Evolutionary conservation across 257 asterid genomes (phyloP).

Genomic region (Solanum pinnatisectum): DNA sequence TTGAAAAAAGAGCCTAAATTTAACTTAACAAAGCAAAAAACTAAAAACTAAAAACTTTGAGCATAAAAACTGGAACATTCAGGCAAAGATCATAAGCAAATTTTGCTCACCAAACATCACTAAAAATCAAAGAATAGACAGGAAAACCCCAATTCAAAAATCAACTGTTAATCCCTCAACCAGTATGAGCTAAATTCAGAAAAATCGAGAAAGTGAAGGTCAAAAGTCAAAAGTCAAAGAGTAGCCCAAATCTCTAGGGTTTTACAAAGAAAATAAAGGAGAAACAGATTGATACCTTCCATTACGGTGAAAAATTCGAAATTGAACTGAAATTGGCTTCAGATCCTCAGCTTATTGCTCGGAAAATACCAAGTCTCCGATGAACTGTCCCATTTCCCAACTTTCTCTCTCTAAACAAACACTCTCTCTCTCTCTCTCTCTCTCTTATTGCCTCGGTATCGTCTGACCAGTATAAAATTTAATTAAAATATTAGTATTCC

Average conservation of each 20-base stretch:
- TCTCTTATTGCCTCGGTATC: not conserved
- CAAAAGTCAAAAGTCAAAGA: constrained; percentile 1
- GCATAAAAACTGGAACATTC: not conserved
- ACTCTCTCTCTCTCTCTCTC: not conserved
- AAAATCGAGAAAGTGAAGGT: not conserved
- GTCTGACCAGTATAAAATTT: not conserved
- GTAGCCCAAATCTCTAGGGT: not conserved
- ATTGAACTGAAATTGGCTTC: not conserved
- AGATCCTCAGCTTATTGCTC: constrained; percentile 1
- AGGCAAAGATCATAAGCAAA: not conserved
- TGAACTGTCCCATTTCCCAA: not conserved
- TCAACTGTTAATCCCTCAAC: not conserved
- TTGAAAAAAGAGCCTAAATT: not conserved
- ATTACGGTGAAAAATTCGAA: not conserved
- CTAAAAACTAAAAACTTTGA: not conserved
- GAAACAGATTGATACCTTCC: constrained; percentile 3
- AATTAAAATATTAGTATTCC: not conserved
- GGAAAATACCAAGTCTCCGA: not conserved
- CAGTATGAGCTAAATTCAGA: not conserved
- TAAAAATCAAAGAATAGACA: not conserved
- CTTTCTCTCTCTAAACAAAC: not conserved
- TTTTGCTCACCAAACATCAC: not conserved
- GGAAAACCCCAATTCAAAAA: not conserved
- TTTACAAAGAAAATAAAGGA: not conserved
- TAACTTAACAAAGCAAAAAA: not conserved